phyloP scores from a whole-genome alignment of 1,284 basidiomycete genomes.

The Mycena sp. region DNA sequence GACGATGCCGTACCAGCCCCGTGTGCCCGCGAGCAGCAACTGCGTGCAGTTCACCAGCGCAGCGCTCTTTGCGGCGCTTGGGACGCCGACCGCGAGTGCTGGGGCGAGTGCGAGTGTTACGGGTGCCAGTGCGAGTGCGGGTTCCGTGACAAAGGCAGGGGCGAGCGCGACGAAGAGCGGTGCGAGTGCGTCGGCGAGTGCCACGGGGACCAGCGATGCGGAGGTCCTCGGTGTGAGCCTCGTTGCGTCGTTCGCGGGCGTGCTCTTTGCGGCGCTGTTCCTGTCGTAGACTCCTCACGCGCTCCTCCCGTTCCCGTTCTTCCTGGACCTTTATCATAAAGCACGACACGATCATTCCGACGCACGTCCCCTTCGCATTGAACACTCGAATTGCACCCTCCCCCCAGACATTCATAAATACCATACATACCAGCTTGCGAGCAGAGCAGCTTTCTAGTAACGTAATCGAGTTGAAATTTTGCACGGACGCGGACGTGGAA shows the following conservation, averaged over 20 bases:
- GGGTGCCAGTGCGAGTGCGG: not conserved
- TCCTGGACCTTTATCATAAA: too few species aligned
- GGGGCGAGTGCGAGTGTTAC: not conserved
- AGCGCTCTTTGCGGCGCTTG: constrained; percentile 54
- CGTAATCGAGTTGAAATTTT: too few species aligned
- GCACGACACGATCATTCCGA: too few species aligned
- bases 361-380: too few species aligned
- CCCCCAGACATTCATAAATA: too few species aligned
- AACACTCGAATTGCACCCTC: too few species aligned
- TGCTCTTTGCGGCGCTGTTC: constrained; percentile 9
- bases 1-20: constrained; percentile 68
- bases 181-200: not conserved
- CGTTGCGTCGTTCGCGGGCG: constrained; percentile 1
- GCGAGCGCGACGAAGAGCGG: not conserved
- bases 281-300: not conserved
- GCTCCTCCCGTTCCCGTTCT: not conserved
- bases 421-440: too few species aligned
- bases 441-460: too few species aligned
- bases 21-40: constrained; percentile 66
- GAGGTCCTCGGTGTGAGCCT: not conserved
- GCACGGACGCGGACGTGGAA: too few species aligned
- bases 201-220: constrained; percentile 8
- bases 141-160: not conserved
- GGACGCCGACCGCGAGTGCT: constrained; percentile 5
- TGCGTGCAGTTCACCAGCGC: constrained; percentile 65